phyloP scores from a whole-genome alignment of 1,139 yeast species.

The Ogataea hybrid region DNA sequence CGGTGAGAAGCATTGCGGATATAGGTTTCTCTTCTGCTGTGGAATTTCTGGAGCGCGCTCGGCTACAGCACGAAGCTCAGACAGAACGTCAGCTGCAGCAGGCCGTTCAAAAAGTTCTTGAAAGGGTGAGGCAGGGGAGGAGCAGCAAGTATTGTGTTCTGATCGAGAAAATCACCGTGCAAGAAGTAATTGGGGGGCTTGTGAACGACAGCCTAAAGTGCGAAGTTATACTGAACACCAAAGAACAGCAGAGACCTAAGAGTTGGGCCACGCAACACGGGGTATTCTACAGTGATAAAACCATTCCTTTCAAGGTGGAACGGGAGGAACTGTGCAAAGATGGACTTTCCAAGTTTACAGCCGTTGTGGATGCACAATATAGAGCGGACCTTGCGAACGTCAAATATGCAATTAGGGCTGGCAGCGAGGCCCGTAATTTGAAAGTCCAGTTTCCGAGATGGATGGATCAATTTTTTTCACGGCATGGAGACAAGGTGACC shows the following conservation, averaged over 20 bases:
- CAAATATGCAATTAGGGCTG: constrained; percentile 1
- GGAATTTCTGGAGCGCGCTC: neutral
- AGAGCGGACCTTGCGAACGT: neutral
- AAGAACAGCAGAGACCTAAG: neutral
- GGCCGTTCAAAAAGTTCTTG: neutral
- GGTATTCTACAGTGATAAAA: too few relatives aligned
- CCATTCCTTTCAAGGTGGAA: too few relatives aligned
- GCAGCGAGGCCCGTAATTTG: neutral
- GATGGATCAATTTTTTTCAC: too few relatives aligned
- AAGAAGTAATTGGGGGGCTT: neutral
- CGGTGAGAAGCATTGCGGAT: neutral
- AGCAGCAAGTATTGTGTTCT: constrained; percentile 1
- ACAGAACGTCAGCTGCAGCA: neutral
- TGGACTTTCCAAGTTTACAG: too few relatives aligned
- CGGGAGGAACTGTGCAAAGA: too few relatives aligned
- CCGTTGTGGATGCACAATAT: neutral
- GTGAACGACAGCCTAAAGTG: neutral
- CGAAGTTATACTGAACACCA: neutral
- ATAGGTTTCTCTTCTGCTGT: neutral
- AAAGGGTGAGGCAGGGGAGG: neutral
- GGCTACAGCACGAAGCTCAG: neutral
- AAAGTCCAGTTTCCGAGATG: constrained; percentile 10
- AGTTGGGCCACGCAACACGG: too few relatives aligned
- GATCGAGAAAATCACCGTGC: neutral
- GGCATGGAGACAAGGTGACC: too few relatives aligned